Percentiles rank a stretch among this genome's conserved stretches.
These are phyloP conservation scores for Aspergillus aculeatus DNA, from an alignment of 2,329 filamentous ascomycete genomes.

Conservation along the genomic window DNA sequence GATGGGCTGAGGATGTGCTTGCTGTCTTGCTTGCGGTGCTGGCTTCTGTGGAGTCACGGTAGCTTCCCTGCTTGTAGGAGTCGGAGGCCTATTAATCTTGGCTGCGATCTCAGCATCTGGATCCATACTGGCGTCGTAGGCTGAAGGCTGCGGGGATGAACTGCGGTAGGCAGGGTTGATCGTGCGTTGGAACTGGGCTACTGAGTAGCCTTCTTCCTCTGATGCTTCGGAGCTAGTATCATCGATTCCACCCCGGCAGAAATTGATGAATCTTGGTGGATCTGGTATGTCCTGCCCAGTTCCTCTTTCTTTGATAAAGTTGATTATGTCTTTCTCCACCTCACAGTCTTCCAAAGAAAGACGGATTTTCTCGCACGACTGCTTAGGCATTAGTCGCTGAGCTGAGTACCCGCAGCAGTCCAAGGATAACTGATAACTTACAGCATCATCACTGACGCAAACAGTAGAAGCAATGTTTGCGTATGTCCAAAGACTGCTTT, in stretches of 20 bases:
- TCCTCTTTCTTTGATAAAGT: conserved; percentile 83
- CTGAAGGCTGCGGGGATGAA: conserved; percentile 94
- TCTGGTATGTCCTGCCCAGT: conserved; percentile 98
- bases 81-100: conserved; percentile 55
- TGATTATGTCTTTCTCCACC: conserved; percentile 88
- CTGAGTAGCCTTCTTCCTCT: conserved; percentile 92
- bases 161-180: conserved; percentile 95
- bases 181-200: conserved; percentile 90
- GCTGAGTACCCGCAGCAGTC: not conserved
- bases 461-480: conserved; percentile 96
- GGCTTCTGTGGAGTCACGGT: conserved; percentile 55
- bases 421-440: conserved; percentile 32
- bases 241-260: conserved; percentile 75
- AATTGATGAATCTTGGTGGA: conserved; percentile 97
- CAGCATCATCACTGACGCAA: conserved; percentile 91
- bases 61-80: conserved; percentile 52
- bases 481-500: conserved; percentile 97
- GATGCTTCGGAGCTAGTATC: conserved; percentile 80
- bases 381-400: conserved; percentile 14
- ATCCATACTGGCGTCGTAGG: conserved; percentile 88
- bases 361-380: conserved; percentile 92
- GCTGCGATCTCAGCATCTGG: conserved; percentile 71
- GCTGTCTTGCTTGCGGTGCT: conserved; percentile 24
- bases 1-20: conserved; percentile 1
- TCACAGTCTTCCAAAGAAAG: conserved; percentile 92